Percentiles rank a stretch among this genome's conserved stretches.
Conservation (phyloP, 169 alveolate genomes). For the Plasmodium gaboni region DNA sequence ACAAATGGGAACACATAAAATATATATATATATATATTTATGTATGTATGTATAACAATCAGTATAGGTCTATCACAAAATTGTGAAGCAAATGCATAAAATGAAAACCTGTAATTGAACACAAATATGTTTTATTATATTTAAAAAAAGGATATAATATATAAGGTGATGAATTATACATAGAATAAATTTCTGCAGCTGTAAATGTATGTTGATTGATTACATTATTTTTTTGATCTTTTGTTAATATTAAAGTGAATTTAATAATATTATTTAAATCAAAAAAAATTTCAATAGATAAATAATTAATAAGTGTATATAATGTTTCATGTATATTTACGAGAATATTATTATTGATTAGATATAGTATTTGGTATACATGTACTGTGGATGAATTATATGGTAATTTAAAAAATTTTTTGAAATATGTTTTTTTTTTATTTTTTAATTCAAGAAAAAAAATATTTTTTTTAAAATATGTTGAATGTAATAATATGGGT, state of each 20-base stretch:
- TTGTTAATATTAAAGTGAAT: constrained; percentile 15
- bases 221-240: constrained; percentile 2
- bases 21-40: neutral
- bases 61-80: constrained; percentile 27
- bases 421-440: constrained; percentile 24
- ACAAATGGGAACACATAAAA: too few relatives aligned
- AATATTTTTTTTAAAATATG: constrained; percentile 61
- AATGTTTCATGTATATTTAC: constrained; percentile 2
- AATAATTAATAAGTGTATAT: constrained; percentile 6
- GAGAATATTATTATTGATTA: constrained; percentile 1
- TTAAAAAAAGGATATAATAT: constrained; percentile 26
- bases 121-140: constrained; percentile 16
- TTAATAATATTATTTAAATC: constrained; percentile 22
- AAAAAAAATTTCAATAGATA: constrained; percentile 39
- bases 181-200: constrained; percentile 20
- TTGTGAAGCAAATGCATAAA: constrained; percentile 48
- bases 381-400: constrained; percentile 41
- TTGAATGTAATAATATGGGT: constrained; percentile 77
- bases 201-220: constrained; percentile 30
- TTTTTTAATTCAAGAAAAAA: constrained; percentile 22
- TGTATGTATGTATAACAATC: neutral
- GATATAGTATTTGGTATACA: constrained; percentile 1
- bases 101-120: constrained; percentile 12
- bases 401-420: neutral
- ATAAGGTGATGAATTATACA: constrained; percentile 44